These are phyloP conservation scores for Epichloe baconii DNA, from an alignment of 2,329 filamentous ascomycete genomes.

Conservation along the genomic window DNA sequence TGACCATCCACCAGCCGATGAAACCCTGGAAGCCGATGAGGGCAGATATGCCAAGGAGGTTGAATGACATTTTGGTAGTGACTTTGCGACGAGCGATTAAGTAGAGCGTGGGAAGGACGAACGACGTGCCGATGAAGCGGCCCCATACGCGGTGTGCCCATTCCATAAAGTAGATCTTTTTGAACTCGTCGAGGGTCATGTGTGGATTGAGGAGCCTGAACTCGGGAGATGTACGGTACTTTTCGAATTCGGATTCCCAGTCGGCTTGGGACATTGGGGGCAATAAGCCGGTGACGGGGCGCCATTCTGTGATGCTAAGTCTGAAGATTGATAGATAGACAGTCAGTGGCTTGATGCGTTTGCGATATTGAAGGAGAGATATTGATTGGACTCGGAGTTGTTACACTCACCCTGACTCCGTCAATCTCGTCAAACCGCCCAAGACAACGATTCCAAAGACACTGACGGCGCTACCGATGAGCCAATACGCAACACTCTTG, in stretches of 20 bases:
- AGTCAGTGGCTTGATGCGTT: background rate
- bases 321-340: slow-evolving; percentile 28
- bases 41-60: slow-evolving; percentile 69
- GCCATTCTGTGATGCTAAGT: slow-evolving; percentile 97
- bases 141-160: slow-evolving; percentile 96
- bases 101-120: slow-evolving; percentile 78
- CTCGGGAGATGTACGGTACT: slow-evolving; percentile 86
- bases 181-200: slow-evolving; percentile 90
- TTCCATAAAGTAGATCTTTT: slow-evolving; percentile 99
- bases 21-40: slow-evolving; percentile 92
- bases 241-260: slow-evolving; percentile 87
- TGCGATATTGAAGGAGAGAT: background rate
- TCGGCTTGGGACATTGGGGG: slow-evolving; percentile 66
- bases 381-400: background rate
- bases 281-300: slow-evolving; percentile 82
- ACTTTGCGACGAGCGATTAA: slow-evolving; percentile 74
- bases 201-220: slow-evolving; percentile 83
- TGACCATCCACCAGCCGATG: slow-evolving; percentile 99
- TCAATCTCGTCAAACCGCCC: slow-evolving; percentile 83
- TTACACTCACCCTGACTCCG: slow-evolving; percentile 71
- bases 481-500: slow-evolving; percentile 79
- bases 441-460: slow-evolving; percentile 97
- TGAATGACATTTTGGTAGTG: slow-evolving; percentile 60
- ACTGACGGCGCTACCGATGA: slow-evolving; percentile 78
- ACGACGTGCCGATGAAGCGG: slow-evolving; percentile 77